Conservation (phyloP, 108 stramenopile genomes). For the Epithemia pelagica region DNA sequence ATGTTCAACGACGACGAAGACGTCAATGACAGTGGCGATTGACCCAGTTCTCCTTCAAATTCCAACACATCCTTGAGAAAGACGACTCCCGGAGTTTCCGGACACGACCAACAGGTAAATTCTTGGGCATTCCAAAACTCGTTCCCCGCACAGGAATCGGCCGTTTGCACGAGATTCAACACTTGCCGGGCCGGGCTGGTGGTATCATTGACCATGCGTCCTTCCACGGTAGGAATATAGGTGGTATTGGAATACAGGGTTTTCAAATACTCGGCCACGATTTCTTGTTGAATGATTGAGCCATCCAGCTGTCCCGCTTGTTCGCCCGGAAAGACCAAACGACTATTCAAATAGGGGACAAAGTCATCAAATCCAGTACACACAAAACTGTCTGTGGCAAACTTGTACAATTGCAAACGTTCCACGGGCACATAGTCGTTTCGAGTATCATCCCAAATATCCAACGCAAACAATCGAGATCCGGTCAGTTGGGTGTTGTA, state of each 20-base stretch:
- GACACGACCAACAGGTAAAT: background rate
- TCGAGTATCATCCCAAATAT: conserved; percentile 24
- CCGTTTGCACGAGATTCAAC: conserved; percentile 23
- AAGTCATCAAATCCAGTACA: conserved; percentile 32
- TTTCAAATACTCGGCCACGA: conserved; percentile 25
- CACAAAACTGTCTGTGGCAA: conserved; percentile 36
- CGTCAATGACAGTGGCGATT: too few relatives aligned
- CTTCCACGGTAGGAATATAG: conserved; percentile 20
- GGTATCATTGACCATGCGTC: conserved; percentile 30
- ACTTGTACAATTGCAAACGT: conserved; percentile 34
- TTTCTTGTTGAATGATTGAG: conserved; percentile 27
- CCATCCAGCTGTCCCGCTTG: conserved; percentile 11
- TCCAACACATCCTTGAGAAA: background rate
- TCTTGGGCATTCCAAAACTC: conserved; percentile 20
- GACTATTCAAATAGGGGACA: conserved; percentile 14
- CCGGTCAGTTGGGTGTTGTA: conserved; percentile 33
- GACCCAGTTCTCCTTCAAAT: background rate
- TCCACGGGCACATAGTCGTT: conserved; percentile 31
- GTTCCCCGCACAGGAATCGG: conserved; percentile 11
- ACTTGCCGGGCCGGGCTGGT: conserved; percentile 1
- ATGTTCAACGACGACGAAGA: too few relatives aligned
- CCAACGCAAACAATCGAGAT: conserved; percentile 14
- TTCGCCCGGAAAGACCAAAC: conserved; percentile 21
- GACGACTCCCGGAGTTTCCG: background rate
- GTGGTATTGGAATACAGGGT: conserved; percentile 7